Base-by-base conservation (phyloP, 2,329 filamentous ascomycete species). In the Rosellinia necatrix region DNA sequence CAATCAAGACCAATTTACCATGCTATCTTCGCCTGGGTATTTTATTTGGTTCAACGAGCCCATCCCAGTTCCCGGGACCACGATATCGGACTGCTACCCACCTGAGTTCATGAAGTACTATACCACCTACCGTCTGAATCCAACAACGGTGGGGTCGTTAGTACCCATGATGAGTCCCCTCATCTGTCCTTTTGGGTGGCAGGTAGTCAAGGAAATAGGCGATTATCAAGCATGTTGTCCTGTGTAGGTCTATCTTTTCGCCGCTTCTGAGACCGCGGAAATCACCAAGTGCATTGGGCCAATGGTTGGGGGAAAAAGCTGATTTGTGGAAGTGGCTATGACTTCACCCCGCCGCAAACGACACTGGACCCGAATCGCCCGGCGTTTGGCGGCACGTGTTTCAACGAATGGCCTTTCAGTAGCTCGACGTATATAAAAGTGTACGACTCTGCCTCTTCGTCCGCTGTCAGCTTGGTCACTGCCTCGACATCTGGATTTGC, bases 41-140 rank as follows among this genome's bases (percentile, higher is more conserved):
- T 35, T 53, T 17, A 54, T 66, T n/a, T 66, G 63, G 64, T 30
- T 65, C 12, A 64, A 66, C 32, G 64, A 66, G 29, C 64, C 64
- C 3, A 40, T 62, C n/a, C 64, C 64, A 1, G 63, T 62, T 43
- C 47, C 60, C 1, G 56, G 53, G 3, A 53, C 44, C 13, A 56
- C 49, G 3, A 15, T 59, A 17, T 44, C 56, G 12, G 51, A 49
- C 42, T 66, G 64, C 55, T 66, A 66, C 38, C 64, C 64, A 41
- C 22, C 62, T 10, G 60, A 66, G 47, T 66, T 63, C 35, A 34
- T 64, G 35, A 17, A 61, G 25, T 60, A 56, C 21, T 66, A 65
- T 47, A 50, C 41, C 13, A 59, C 56, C 3, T 64, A 61, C 32
- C 46, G 50, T 6, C 7, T 40, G 17, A 52, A 61, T 42, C 24